Evolutionary conservation across 2,329 filamentous ascomycete species (phyloP).

Genomic region (Neurospora sp.): DNA sequence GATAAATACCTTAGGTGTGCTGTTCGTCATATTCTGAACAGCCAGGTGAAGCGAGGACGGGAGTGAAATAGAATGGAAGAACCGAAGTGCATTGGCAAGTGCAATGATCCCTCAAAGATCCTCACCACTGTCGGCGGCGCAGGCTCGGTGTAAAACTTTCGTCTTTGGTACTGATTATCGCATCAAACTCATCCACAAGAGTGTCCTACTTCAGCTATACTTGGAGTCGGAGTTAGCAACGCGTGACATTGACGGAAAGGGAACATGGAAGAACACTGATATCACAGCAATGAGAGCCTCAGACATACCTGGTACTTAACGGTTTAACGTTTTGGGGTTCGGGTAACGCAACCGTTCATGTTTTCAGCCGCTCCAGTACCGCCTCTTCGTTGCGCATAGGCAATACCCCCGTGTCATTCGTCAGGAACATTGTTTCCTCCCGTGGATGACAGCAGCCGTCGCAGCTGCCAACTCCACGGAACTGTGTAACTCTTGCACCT

Average conservation of each 20-base stretch:
- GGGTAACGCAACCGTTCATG: not conserved
- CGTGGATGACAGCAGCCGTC: not conserved
- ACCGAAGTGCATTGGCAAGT: no score
- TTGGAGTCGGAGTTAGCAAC: not conserved
- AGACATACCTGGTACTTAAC: not conserved
- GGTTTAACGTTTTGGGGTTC: not conserved
- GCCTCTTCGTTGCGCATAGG: not conserved
- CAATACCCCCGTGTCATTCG: not conserved
- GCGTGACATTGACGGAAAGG: not conserved
- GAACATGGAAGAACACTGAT: not conserved
- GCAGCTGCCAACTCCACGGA: not conserved
- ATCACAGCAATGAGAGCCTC: not conserved
- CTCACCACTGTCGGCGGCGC: no score
- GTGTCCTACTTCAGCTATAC: no score
- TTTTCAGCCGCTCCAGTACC: not conserved
- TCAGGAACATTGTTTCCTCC: not conserved
- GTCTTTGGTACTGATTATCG: no score
- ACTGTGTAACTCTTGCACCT: not conserved
- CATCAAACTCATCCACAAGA: no score
- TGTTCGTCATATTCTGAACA: no score
- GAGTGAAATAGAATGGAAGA: no score
- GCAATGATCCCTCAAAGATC: no score
- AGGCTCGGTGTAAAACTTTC: no score
- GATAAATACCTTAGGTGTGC: no score
- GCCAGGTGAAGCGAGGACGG: no score